Percentiles rank a stretch among this genome's conserved stretches.
These are phyloP conservation scores for Mycothermus thermophilus DNA, from an alignment of 495 filamentous ascomycete genomes.

Conservation along the genomic window DNA sequence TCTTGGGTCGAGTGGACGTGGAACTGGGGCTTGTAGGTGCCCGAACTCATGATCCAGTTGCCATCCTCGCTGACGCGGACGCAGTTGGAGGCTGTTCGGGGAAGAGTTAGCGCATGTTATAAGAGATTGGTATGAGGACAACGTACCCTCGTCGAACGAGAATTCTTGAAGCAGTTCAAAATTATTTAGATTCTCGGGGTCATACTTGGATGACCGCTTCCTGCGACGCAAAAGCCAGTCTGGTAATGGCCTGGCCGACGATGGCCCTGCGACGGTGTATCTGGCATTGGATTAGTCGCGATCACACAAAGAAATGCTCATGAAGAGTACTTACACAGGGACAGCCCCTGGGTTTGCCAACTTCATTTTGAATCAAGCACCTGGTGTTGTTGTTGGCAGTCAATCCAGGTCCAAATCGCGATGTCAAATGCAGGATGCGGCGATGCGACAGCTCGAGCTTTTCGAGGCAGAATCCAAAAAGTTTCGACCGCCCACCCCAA, in stretches of 20 bases:
- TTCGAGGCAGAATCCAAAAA: slow-evolving; percentile 14
- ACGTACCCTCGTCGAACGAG: slow-evolving; percentile 70
- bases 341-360: slow-evolving; percentile 76
- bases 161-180: slow-evolving; percentile 96
- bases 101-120: slow-evolving; percentile 5
- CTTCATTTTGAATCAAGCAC: slow-evolving; percentile 48
- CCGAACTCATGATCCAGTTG: slow-evolving; percentile 96
- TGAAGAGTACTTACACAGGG: slow-evolving; percentile 47
- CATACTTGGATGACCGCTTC: slow-evolving; percentile 86
- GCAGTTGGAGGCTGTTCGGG: slow-evolving; percentile 58
- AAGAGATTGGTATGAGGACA: too few relatives aligned
- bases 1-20: slow-evolving; percentile 91
- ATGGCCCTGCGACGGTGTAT: slow-evolving; percentile 83
- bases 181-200: slow-evolving; percentile 81
- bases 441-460: too few relatives aligned
- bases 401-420: slow-evolving; percentile 3
- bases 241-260: slow-evolving; percentile 78
- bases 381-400: slow-evolving; percentile 1
- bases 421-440: too few relatives aligned
- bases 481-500: slow-evolving; percentile 6
- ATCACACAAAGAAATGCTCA: not conserved
- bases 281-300: slow-evolving; percentile 1
- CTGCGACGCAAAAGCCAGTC: slow-evolving; percentile 88
- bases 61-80: slow-evolving; percentile 88
- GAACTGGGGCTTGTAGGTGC: slow-evolving; percentile 89